Evolutionary conservation across 2,329 filamentous ascomycete genomes (phyloP), one percentile per base, ranked within the genome.

Genomic region (Trichothecium roseum): DNA sequence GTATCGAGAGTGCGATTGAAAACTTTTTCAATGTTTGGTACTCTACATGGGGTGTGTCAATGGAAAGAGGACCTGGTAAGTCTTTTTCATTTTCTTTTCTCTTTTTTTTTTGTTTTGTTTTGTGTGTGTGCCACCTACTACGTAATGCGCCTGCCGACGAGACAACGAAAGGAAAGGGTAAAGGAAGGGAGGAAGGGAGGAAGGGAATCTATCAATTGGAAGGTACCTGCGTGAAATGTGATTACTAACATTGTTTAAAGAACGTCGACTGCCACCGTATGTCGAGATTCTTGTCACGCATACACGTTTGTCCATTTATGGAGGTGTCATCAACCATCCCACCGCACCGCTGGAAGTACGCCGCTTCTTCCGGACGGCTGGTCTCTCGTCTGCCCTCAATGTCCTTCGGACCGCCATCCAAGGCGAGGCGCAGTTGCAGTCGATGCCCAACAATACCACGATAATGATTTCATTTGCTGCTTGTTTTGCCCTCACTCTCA

Each of bases 401-500:
- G 81, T 85, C 4, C 72, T 85, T 64, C 73, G 81, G 16, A 78
- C 77, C 2, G 80, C 80, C 0, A 81, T 84, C 5, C 80, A 84
- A 52, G 80, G 80, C 24, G 81, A 85, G 49, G 62, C 67, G 0
- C 71, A 79, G 41, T 64, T 85, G 0, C 76, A 76, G 37, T 84
- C 80, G 0, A 85, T 85, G 80, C 81, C 81, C 0, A 85, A 85
- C 54, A 85, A 85, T 45, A 84, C 81, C 0, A 73, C 80, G 37
- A 82, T 84, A 43, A 85, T 85, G 81, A 82, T 85, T 10, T 81
- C 79, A 2, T 84, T 84, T 43, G 80, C 81, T 0, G 78, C 78
- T 4, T 81, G 76, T 45, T 81, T 81, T 41, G 77, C 78, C 0
- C 55, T 82, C n/a, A 71, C 73, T 8, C 63, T 82, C 4, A 78